Conservation (phyloP, 306 rosid species). For the Lotus japonicus region DNA sequence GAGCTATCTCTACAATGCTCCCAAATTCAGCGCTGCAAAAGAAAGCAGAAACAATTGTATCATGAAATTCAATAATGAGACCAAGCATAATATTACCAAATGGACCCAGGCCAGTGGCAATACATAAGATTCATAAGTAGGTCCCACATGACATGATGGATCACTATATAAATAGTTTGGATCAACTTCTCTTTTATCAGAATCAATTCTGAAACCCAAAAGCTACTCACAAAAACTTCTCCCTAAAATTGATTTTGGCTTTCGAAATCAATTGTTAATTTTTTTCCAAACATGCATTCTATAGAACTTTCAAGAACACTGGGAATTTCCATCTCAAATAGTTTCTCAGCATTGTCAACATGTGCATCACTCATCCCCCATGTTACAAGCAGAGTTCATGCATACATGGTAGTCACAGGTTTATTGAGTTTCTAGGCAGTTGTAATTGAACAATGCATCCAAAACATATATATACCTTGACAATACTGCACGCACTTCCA, state of each 20-base stretch:
- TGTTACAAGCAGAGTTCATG: constrained; percentile 2
- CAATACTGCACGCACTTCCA: constrained; percentile 70
- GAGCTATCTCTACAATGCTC: constrained; percentile 49
- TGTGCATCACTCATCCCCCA: neutral
- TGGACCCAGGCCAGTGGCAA: too few relatives aligned
- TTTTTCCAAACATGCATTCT: too few relatives aligned
- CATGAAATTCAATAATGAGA: neutral
- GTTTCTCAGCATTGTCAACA: neutral
- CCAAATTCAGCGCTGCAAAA: constrained; percentile 67
- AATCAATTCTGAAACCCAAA: too few relatives aligned
- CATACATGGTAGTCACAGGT: neutral
- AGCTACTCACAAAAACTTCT: too few relatives aligned
- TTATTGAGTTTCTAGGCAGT: neutral
- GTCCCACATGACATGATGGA: neutral
- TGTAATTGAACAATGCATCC: neutral
- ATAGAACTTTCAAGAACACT: neutral
- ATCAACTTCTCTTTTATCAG: too few relatives aligned
- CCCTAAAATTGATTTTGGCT: too few relatives aligned
- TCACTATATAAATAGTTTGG: neutral
- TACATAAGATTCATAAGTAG: neutral
- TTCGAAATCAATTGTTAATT: too few relatives aligned
- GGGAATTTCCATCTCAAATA: neutral
- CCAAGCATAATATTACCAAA: neutral
- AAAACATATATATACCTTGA: constrained; percentile 50
- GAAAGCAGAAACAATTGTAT: neutral